Base-by-base conservation (phyloP, 169 alveolate species). In the Plasmodium adleri region DNA sequence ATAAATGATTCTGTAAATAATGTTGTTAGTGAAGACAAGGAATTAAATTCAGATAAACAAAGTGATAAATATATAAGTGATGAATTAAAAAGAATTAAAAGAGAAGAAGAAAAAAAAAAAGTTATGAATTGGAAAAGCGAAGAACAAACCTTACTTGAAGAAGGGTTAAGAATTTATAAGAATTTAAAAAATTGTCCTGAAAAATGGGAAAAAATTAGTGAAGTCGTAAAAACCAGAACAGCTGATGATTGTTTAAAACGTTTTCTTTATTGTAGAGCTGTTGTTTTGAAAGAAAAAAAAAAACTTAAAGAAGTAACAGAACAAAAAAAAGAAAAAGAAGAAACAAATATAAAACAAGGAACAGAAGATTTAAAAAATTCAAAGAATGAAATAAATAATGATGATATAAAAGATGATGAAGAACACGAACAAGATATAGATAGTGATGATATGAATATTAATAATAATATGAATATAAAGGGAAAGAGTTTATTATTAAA, bases 61-160 rank as follows among this genome's bases (percentile, higher is more conserved):
- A 8, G 26, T 32, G 4, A 45, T 59, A 26, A 28, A 5, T 22
- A 59, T 26, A 45, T 64, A 26, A 78, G 67, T 78, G 80, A 78
- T 17, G 43, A 78, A 50, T 7, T 78, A 59, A 78, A 58, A 70
- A 78, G 54, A 58, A 28, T 47, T 45, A 78, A 66, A 71, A 78
- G 89, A 58, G 89, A 78, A 66, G 89, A 78, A 78, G 89, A 78
- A 32, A 78, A 78, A 78, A 78, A 78, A 78, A 78, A 78, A 66
- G 76, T 78, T 20, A 64, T 64, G 89, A 78, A 78, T 1, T 78
- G 89, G 89, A 78, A 66, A 60, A 6, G 8, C 8, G 89, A 78
- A 58, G 89, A 78, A 66, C 89, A 78, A 13, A 28, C 89, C 22
- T 70, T 78, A 43, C 89, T 78, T 49, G 89, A 78, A 56, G 89